These are phyloP conservation scores for Elsinoe necatrix DNA, from an alignment of 2,329 filamentous ascomycete species.

Conservation along the genomic window DNA sequence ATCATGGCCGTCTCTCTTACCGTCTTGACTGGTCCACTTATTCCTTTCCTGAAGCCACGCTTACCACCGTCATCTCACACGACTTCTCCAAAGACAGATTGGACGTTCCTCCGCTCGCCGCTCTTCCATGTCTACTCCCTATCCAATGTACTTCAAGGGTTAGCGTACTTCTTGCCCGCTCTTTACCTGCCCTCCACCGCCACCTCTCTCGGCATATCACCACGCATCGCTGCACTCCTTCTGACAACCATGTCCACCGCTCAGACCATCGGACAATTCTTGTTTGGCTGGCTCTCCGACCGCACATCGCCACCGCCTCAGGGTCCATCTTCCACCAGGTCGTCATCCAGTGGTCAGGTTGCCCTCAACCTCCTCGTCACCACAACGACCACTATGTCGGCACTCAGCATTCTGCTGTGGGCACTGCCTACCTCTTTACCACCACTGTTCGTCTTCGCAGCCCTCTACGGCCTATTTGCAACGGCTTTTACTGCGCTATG, in stretches of 20 bases:
- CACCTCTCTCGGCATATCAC: slow-evolving; percentile 23
- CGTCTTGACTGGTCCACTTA: slow-evolving; percentile 27
- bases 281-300: slow-evolving; percentile 35
- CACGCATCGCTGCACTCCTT: slow-evolving; percentile 26
- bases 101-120: slow-evolving; percentile 26
- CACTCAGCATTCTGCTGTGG: slow-evolving; percentile 40
- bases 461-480: slow-evolving; percentile 40
- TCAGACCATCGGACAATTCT: slow-evolving; percentile 30
- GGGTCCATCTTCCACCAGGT: neutral
- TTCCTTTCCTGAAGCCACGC: slow-evolving; percentile 29
- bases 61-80: slow-evolving; percentile 26
- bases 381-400: slow-evolving; percentile 35
- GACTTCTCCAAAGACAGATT: slow-evolving; percentile 17
- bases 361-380: slow-evolving; percentile 26
- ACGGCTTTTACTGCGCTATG: slow-evolving; percentile 33
- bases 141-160: slow-evolving; percentile 31
- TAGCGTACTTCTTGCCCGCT: slow-evolving; percentile 35
- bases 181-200: slow-evolving; percentile 34
- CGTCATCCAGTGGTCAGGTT: neutral
- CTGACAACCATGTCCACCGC: slow-evolving; percentile 32
- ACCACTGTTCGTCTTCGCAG: slow-evolving; percentile 33
- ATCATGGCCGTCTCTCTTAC: slow-evolving; percentile 22
- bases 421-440: slow-evolving; percentile 35
- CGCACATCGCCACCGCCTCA: slow-evolving; percentile 17
- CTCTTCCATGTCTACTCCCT: slow-evolving; percentile 29